These are phyloP conservation scores for Gyromitra esculenta DNA, from an alignment of 2,329 filamentous ascomycete genomes.

Conservation along the genomic window DNA sequence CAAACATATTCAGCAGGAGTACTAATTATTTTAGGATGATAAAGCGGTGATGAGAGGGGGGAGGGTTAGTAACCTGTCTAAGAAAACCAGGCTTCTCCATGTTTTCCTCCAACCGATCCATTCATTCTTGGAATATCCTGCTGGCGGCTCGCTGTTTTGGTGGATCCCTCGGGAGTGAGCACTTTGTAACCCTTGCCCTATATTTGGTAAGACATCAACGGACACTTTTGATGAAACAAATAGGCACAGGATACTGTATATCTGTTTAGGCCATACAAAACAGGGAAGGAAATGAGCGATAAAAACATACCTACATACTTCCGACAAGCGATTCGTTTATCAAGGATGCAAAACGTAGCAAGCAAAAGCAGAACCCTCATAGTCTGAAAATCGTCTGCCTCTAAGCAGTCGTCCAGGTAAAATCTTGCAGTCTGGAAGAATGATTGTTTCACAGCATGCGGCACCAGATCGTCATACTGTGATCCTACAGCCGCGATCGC, in stretches of 20 bases:
- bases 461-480: slow-evolving; percentile 38
- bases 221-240: slow-evolving; percentile 24
- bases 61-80: slow-evolving; percentile 35
- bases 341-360: slow-evolving; percentile 41
- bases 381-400: slow-evolving; percentile 40
- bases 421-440: slow-evolving; percentile 47
- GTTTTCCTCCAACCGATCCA: slow-evolving; percentile 46
- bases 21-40: not conserved
- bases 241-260: slow-evolving; percentile 22
- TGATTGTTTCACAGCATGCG: slow-evolving; percentile 39
- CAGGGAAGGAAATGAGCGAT: slow-evolving; percentile 1
- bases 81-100: slow-evolving; percentile 43
- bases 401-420: slow-evolving; percentile 43
- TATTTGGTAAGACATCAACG: slow-evolving; percentile 38
- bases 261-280: slow-evolving; percentile 36
- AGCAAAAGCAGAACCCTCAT: slow-evolving; percentile 45
- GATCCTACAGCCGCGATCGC: slow-evolving; percentile 46
- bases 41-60: not conserved
- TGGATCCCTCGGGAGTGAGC: slow-evolving; percentile 44
- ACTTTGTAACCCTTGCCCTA: slow-evolving; percentile 45
- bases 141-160: slow-evolving; percentile 36
- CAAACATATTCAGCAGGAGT: slow-evolving; percentile 1
- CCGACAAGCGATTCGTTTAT: slow-evolving; percentile 43
- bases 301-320: slow-evolving; percentile 47
- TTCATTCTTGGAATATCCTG: slow-evolving; percentile 35